Base-by-base conservation (phyloP, 73 alveolate species). In the Durusdinium trenchii region DNA sequence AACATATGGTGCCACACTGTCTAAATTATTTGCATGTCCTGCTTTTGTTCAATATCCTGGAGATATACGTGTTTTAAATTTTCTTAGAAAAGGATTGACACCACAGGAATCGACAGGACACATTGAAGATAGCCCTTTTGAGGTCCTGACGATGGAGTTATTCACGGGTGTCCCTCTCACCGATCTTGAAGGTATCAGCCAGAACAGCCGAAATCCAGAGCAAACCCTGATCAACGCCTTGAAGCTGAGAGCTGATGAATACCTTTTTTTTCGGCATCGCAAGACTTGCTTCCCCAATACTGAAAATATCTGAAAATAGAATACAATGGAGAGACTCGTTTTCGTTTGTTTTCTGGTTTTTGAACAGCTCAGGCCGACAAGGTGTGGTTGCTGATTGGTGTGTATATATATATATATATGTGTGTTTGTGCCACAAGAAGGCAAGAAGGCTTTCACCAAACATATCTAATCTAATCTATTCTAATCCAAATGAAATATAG, bases 121-220 rank as follows among this genome's bases (percentile, higher is more conserved):
- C 86, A 26, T n/a, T n/a, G n/a, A n/a, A n/a, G n/a, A n/a, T n/a
- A n/a, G n/a, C n/a, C n/a, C n/a, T n/a, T n/a, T n/a, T n/a, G n/a
- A 79, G 86, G 95, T 94, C 32, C 62, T 94, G 78, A 79, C 95
- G n/a, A 94, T 94, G 99, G 99, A 94, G 52, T 57, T 82, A 30
- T 79, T 94, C 45, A 2, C 51, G 40, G 99, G 99, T 2, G 99
- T 94, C 42, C 99, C 99, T 45, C 86, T 94, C 35, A 79, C 85
- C 28, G 99, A 94, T 52, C 36, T 94, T 54, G 95, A 94, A 47
- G 95, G 86, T 16, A 92, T 92, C 48, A 81, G 98, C 32, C 91
- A 60, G 64, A 64, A 92, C 76, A 94, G 94, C 94, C 20, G 28
- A 54, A 81, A 94, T 57, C 99, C 99, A 3, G 99, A 94, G 86